Evolutionary conservation across 2,329 filamentous ascomycete genomes (phyloP), one percentile per base, ranked within the genome.

Genomic region (Gliomastix tumulicola): DNA sequence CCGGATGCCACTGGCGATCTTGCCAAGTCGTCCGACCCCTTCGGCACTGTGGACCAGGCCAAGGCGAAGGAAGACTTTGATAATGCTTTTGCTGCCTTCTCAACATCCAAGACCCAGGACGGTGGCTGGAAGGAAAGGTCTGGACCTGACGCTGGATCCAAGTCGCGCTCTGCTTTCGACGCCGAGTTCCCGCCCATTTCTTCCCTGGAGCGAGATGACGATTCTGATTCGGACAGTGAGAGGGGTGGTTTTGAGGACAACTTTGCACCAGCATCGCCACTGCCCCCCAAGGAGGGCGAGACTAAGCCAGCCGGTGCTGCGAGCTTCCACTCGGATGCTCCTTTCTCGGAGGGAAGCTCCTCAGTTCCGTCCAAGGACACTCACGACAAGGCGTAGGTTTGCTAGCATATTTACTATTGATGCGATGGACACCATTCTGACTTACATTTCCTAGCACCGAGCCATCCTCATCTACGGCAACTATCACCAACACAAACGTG

Each of bases 171-270:
- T 23, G 66, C 61, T 37, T 84, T 86, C 49, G 74, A 80, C 51
- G 72, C 78, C 17, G 92, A 97, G 55, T 97, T 97, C 54, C 92
- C 92, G 21, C 92, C 90, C 1, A 95, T 97, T 41, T 81, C 83
- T n/a, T 87, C 90, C 55, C 64, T 96, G 40, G 83, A 85, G 43
- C 74, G 79, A 21, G 86, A 90, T 18, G 83, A 86, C 16, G 83
- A 94, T n/a, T 89, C 84, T 21, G 88, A 94, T 40, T 83, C 82
- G 21, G 82, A 80, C 37, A 84, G 78, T 41, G 85, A 87, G 33
- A 76, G 76, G 34, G 88, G 86, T 30, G 88, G 89, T 0, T 97
- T 97, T 53, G 90, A 94, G 34, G 92, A 98, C 54, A 83, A 96
- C 57, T 97, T 97, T 55, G 82, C 84, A 1, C 79, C 85, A 12